Percentiles rank a stretch among this genome's conserved stretches.
These are phyloP conservation scores for Fusarium staphyleae DNA, from an alignment of 2,329 filamentous ascomycete species.

Conservation along the genomic window DNA sequence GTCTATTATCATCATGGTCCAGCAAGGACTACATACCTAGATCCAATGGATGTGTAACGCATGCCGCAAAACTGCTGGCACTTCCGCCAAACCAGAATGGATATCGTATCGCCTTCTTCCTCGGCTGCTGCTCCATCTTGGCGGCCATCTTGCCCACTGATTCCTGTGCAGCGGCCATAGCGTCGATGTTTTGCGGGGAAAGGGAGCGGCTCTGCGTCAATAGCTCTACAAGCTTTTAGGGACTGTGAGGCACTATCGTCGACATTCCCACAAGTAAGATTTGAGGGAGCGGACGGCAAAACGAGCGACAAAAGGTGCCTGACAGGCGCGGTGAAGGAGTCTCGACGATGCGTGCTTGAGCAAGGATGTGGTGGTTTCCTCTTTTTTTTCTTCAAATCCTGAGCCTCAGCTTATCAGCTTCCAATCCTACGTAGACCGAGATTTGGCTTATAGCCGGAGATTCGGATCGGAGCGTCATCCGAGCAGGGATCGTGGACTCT, in stretches of 20 bases:
- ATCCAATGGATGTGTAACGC: constrained; percentile 92
- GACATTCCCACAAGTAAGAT: constrained; percentile 3
- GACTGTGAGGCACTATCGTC: constrained; percentile 1
- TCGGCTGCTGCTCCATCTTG: constrained; percentile 42
- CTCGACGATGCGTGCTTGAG: not conserved
- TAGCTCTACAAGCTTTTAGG: constrained; percentile 2
- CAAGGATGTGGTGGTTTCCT: not conserved
- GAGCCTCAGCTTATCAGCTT: constrained; percentile 20
- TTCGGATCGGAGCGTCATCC: constrained; percentile 25
- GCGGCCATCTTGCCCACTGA: constrained; percentile 29
- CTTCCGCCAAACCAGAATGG: constrained; percentile 98
- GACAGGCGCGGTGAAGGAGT: not conserved
- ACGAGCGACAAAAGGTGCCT: not conserved
- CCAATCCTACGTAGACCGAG: constrained; percentile 9
- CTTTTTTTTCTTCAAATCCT: constrained; percentile 7
- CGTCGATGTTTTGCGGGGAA: not conserved
- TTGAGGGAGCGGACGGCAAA: not conserved
- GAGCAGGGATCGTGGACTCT: constrained; percentile 22
- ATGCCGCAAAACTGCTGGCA: constrained; percentile 88
- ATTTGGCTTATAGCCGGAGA: constrained; percentile 13
- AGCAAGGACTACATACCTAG: constrained; percentile 67
- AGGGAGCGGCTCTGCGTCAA: not conserved
- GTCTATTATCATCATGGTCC: constrained; percentile 17
- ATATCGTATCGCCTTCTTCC: constrained; percentile 62
- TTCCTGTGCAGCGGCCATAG: constrained; percentile 33